Evolutionary conservation across 2,329 filamentous ascomycete genomes (phyloP), one percentile per base, ranked within the genome.

Genomic region (Talaromyces sp.): DNA sequence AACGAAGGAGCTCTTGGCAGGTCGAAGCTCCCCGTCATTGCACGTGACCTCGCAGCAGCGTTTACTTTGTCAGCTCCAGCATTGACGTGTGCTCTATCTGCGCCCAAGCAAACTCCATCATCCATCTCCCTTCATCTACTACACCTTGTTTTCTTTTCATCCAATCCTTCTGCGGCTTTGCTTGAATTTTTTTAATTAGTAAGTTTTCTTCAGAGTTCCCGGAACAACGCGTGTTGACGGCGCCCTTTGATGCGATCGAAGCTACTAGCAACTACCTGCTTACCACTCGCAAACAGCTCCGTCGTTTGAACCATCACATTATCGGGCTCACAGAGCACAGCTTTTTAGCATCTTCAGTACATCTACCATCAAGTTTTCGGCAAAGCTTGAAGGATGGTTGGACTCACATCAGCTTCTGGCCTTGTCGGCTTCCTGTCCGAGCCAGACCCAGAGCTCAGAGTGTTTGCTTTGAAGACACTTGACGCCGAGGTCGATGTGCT

Each of bases 401-500:
- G 91, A 78, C 87, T 98, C 77, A 92, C 93, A 75, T 97, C 94
- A 72, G 95, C 95, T 71, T 94, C 92, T 71, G 95, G 95, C 79
- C 89, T 99, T 66, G 87, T 99, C 77, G 94, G 93, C 82, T 97
- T 97, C 80, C 87, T 99, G 68, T 90, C 92, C 71, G 95, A 99
- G 77, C 93, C 96, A 73, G 95, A 98, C 81, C 87, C 91, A 65
- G 92, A 96, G 80, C 89, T 99, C 79, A 93, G 93, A 84, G 88
- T 94, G 72, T 99, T 97, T 78, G 95, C 95, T 70, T 85, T 99
- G 71, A 91, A 97, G 82, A 93, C 92, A 71, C 87, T 99, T 74
- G 97, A 99, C 81, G 91, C 95, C 73, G 91, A 98, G 76, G 96
- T 99, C 73, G 93, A 98, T 79, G 90, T 94, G 69, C 88, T 99